phyloP scores from a whole-genome alignment of 2,329 filamentous ascomycete species.

The Grosmannia huntii region DNA sequence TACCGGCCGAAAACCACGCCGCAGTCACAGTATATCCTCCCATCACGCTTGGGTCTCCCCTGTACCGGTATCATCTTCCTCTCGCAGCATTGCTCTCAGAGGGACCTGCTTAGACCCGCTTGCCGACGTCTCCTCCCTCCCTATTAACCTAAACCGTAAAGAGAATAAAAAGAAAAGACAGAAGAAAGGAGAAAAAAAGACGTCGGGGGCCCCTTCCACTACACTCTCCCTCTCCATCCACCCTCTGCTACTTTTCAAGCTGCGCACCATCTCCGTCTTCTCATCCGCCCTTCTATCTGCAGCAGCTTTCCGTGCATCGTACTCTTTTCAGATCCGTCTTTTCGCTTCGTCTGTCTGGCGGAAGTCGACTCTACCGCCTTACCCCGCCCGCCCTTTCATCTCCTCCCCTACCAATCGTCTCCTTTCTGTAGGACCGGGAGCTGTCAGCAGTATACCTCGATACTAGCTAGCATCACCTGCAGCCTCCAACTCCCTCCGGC shows the following conservation, averaged over 20 bases:
- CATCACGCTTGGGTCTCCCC: background rate
- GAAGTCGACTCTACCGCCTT: background rate
- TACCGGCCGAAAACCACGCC: background rate
- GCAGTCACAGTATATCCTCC: background rate
- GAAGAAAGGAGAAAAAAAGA: background rate
- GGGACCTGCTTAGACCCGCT: slow-evolving; percentile 7
- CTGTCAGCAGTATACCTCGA: background rate
- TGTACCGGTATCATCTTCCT: slow-evolving; percentile 5
- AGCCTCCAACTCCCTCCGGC: background rate
- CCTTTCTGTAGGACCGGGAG: background rate
- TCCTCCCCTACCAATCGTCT: background rate
- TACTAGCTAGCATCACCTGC: background rate
- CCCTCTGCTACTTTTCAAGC: background rate
- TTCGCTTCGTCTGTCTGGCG: background rate
- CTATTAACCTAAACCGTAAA: slow-evolving; percentile 2
- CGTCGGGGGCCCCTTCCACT: background rate
- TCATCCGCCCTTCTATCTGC: background rate
- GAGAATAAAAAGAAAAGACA: background rate
- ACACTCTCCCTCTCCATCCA: background rate
- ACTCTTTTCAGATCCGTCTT: background rate
- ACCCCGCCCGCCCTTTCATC: background rate
- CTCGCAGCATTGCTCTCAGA: background rate
- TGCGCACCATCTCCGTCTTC: background rate
- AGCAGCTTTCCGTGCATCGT: background rate
- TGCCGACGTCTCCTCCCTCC: slow-evolving; percentile 5